phyloP scores from a whole-genome alignment of 176 grass and related monocot species.

The Musa acuminata region DNA sequence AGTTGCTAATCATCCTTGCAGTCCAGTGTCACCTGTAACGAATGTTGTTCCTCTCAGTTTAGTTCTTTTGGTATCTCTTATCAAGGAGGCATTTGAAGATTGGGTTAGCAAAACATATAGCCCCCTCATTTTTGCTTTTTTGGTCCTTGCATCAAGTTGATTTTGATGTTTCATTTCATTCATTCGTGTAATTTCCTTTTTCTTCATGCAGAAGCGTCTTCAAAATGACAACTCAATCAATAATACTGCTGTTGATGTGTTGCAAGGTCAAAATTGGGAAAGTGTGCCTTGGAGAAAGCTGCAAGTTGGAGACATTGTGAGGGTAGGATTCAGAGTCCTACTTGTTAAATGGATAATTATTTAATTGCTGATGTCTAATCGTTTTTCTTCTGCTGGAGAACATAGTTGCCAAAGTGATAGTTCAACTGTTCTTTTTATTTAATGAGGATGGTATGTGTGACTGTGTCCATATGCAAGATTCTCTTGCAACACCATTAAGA shows the following conservation, averaged over 20 bases:
- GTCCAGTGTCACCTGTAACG: conserved; percentile 93
- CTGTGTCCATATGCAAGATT: too few species aligned
- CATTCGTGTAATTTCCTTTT: conserved; percentile 13
- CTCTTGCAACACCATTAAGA: too few species aligned
- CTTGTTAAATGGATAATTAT: background rate
- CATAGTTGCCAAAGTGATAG: too few species aligned
- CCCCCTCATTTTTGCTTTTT: background rate
- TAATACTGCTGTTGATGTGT: conserved; percentile 72
- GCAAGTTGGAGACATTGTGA: conserved; percentile 96
- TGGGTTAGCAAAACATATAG: conserved; percentile 54
- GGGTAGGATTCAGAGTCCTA: conserved; percentile 38
- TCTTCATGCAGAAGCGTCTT: conserved; percentile 77
- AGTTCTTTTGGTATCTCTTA: conserved; percentile 97
- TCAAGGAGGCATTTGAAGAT: conserved; percentile 99
- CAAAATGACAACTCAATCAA: conserved; percentile 97
- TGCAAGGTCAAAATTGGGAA: conserved; percentile 85
- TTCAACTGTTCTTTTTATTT: too few species aligned
- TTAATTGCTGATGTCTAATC: background rate
- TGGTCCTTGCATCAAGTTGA: background rate
- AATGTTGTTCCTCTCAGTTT: conserved; percentile 91
- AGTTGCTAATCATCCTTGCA: conserved; percentile 36
- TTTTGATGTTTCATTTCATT: background rate
- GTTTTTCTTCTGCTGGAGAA: too few species aligned
- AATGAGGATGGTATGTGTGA: too few species aligned
- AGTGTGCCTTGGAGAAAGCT: conserved; percentile 83